Conservation (phyloP, 2,329 filamentous ascomycete species). For the Sporothrix brunneoviolacea region DNA sequence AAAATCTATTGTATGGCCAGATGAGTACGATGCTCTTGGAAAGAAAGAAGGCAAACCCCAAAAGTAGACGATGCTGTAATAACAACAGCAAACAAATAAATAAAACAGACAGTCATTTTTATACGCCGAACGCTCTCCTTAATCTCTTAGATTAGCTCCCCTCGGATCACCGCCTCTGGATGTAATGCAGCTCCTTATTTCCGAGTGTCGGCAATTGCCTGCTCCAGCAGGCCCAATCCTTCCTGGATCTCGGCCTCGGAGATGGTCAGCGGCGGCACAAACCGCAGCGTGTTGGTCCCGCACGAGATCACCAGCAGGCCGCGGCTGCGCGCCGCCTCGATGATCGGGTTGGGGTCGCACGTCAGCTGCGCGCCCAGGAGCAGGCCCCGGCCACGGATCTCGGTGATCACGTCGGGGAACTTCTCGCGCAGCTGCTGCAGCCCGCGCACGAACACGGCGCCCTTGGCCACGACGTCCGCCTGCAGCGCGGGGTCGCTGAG, state of each 20-base stretch:
- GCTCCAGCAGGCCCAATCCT: conserved; percentile 68
- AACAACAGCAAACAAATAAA: background rate
- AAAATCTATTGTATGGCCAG: no score
- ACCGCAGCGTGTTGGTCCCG: conserved; percentile 84
- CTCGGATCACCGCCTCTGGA: background rate
- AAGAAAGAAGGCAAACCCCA: background rate
- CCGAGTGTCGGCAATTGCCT: conserved; percentile 47
- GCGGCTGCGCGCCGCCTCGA: conserved; percentile 80
- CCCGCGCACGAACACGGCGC: conserved; percentile 39
- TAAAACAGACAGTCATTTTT: background rate
- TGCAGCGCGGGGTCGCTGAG: conserved; percentile 68
- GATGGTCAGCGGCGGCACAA: conserved; percentile 82
- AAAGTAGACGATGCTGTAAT: background rate
- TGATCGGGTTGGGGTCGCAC: conserved; percentile 63
- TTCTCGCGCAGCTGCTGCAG: conserved; percentile 41
- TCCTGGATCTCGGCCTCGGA: conserved; percentile 72
- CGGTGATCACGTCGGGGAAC: conserved; percentile 64
- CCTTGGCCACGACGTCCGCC: conserved; percentile 61
- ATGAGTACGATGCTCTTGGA: no score
- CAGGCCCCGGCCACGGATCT: conserved; percentile 76
- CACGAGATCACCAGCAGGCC: conserved; percentile 88
- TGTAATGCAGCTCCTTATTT: background rate
- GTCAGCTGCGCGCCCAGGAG: conserved; percentile 82
- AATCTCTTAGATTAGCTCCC: background rate
- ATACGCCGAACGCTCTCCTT: background rate